Base-by-base conservation (phyloP, 306 rosid species). In the Gastrolobium villosum region DNA sequence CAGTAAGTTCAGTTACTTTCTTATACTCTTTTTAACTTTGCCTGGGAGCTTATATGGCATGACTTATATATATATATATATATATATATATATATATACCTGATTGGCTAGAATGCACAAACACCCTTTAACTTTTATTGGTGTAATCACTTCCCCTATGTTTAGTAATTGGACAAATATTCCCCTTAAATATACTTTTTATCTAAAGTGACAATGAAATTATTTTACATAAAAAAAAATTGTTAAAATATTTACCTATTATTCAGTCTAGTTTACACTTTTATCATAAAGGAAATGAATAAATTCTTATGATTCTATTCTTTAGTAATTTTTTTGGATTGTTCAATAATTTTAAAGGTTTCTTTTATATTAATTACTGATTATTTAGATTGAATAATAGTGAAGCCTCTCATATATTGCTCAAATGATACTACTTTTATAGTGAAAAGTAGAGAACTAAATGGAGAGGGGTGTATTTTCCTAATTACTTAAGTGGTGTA, bases 1-100 rank as follows among this genome's bases (percentile, higher is more conserved):
- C 11, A n/a, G 91, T 85, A 76, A 83, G 91, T 72, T 75, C 49
- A 36, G 55, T 80, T 62, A 44, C 76, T 14, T 49, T 60, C 44
- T 13, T 5, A 54, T 60, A 41, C 49, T 59, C 59, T 52, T 43
- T 73, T 34, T 54, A 36, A 64, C 64, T 66, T 59, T 70, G 6
- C 35, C 37, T 43, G 3, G 15, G 53, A 68, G 26, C 69, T 45
- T 82, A 30, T 72, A 13, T 20, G 56, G 70, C 72, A 59, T 78
- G 67, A 43, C 65, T 64, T 48, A 68, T 65, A 48, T 46, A 4
- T 20, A 41, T n/a, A 40, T 53, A 43, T 20, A 20, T 20, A 20
- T n/a, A n/a, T 48, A 68, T 65, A 48, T 46, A 4, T 20, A 41
- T n/a, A 40, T 53, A 43, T 20, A 20, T 20, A 20, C 26, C 1